A percentile compares a stretch with the other conserved stretches of the same genome.
Evolutionary conservation across 495 filamentous ascomycete species (phyloP).

Genomic region (Aspergillus bridgeri): DNA sequence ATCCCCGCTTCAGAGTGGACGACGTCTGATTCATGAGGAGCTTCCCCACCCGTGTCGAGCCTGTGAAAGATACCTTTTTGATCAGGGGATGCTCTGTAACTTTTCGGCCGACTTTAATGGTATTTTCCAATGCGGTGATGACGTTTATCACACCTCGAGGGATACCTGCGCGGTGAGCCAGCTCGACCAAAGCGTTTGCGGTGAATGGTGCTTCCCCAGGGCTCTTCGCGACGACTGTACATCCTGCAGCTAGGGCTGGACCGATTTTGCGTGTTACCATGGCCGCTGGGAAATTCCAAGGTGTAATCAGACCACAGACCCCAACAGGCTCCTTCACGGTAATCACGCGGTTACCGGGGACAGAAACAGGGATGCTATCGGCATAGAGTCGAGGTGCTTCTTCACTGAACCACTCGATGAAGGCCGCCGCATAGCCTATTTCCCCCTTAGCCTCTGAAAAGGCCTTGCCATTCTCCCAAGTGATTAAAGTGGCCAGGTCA

Average conservation of each 20-base stretch:
- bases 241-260: background rate
- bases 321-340: background rate
- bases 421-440: constrained; percentile 66
- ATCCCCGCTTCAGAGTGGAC: background rate
- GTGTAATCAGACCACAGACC: background rate
- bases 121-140: background rate
- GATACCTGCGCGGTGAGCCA: background rate
- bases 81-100: background rate
- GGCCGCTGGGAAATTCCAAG: background rate
- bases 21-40: background rate
- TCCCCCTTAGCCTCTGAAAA: constrained; percentile 70
- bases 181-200: background rate
- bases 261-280: background rate
- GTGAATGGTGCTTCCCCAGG: background rate
- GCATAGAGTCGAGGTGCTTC: constrained; percentile 69
- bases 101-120: background rate
- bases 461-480: constrained; percentile 75
- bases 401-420: constrained; percentile 79
- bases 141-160: background rate
- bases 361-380: constrained; percentile 38
- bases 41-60: background rate
- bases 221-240: background rate
- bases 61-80: background rate
- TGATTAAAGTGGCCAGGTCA: constrained; percentile 60
- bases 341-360: background rate